Evolutionary conservation across 1,139 yeast genomes (phyloP), one percentile per base, ranked within the genome.

Genomic region (Scheffersomyces parashehatae): DNA sequence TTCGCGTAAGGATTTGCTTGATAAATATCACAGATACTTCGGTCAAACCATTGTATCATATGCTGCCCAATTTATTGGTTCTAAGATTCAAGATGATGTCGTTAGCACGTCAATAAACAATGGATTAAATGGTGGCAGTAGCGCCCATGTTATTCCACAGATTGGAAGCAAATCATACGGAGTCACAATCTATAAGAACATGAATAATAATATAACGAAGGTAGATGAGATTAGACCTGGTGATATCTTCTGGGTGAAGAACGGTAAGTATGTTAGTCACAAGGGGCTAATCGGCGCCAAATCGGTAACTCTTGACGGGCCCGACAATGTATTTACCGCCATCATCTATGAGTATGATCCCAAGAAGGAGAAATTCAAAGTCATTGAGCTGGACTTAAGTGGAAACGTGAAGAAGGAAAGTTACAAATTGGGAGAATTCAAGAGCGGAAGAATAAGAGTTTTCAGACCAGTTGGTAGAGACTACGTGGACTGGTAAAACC

Each of bases 221-320:
- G 55, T 69, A 29, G 93, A 83, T 43, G 88, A 82, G 37, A 79
- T 89, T 45, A 76, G 79, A 40, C 83, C 95, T 0, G 99, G 99
- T 45, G 98, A 93, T 60, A 73, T 93, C 13, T 67, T 89, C 38
- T 85, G 89, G 48, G 78, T 89, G 51, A 80, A 84, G 54, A 81
- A 82, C 46, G 96, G 90, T 8, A 78, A 77, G 48, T 90, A 91
- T 65, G 82, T 79, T 46, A 79, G 83, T 7, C 88, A 84, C 54
- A 84, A 83, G 58, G 78, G 83, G 42, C 58, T 81, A 35, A 76
- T 81, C 11, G 55, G 57, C 2, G 55, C 58, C 41, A 76, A 70
- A 50, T 51, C 67, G 2, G 47, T 66, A 38, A 64, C 65, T 1
- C 63, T 89, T 14, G 77, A 60, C 10, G 39, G 40, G 15, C 36